Percentiles rank a stretch among this genome's conserved stretches.
phyloP scores from a whole-genome alignment of 208 protist species.

The Wallacemonas collosoma region DNA sequence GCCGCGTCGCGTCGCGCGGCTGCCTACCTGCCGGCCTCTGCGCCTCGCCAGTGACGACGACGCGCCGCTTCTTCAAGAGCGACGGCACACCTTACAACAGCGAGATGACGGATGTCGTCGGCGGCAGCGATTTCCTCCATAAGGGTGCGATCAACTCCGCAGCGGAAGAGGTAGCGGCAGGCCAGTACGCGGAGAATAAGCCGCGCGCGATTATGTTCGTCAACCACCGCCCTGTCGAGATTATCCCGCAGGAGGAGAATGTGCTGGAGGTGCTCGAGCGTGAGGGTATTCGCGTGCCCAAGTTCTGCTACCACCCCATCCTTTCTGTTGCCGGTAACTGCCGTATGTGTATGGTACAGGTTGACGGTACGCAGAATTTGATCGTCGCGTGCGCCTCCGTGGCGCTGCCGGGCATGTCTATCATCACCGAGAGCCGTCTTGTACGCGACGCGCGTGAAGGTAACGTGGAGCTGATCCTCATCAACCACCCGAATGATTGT shows the following conservation, averaged over 20 bases:
- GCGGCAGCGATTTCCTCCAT: conserved; percentile 66
- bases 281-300: conserved; percentile 89
- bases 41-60: conserved; percentile 3
- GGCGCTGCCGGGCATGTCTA: conserved; percentile 94
- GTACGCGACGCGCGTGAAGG: conserved; percentile 96
- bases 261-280: conserved; percentile 89
- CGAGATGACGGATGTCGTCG: conserved; percentile 53
- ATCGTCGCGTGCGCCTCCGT: conserved; percentile 96
- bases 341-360: conserved; percentile 98
- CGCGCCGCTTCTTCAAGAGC: conserved; percentile 60
- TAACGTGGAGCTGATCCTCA: conserved; percentile 97
- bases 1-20: not conserved
- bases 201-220: conserved; percentile 92
- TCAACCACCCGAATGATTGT: conserved; percentile 97
- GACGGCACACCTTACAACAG: conserved; percentile 76
- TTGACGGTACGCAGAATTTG: conserved; percentile 95
- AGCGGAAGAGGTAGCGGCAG: conserved; percentile 71
- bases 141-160: conserved; percentile 41
- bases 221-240: conserved; percentile 89
- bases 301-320: conserved; percentile 93
- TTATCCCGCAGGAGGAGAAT: conserved; percentile 92
- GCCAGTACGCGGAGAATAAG: conserved; percentile 87
- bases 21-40: not conserved
- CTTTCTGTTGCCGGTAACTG: conserved; percentile 97
- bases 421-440: conserved; percentile 95